Evolutionary conservation across 495 filamentous ascomycete species (phyloP).

Genomic region (Chaetomium cochliodes): DNA sequence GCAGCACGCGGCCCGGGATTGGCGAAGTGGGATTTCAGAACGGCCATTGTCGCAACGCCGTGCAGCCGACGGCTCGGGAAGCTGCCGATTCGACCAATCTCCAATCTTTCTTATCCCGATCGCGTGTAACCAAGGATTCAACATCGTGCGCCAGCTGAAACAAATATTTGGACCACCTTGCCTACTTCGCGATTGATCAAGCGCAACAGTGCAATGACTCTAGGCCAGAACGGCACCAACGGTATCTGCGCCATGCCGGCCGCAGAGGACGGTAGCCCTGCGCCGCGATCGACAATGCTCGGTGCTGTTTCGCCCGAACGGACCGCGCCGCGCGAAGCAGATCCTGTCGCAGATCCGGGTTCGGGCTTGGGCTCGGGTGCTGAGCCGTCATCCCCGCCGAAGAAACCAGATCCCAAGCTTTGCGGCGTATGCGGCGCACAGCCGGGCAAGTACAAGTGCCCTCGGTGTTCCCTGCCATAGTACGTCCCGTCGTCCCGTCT

Average conservation of each 20-base stretch:
- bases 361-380: background rate
- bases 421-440: slow-evolving; percentile 62
- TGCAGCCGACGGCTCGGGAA: slow-evolving; percentile 5
- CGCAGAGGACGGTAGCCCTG: background rate
- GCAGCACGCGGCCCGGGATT: background rate
- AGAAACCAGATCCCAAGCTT: slow-evolving; percentile 26
- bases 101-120: background rate
- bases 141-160: background rate
- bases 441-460: slow-evolving; percentile 64
- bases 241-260: background rate
- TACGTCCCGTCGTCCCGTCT: slow-evolving; percentile 36
- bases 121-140: slow-evolving; percentile 6
- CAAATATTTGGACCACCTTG: background rate
- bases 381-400: slow-evolving; percentile 13
- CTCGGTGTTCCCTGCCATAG: slow-evolving; percentile 61
- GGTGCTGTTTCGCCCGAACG: slow-evolving; percentile 12
- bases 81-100: slow-evolving; percentile 13
- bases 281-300: background rate
- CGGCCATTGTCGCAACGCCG: background rate
- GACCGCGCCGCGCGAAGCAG: slow-evolving; percentile 14
- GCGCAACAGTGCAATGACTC: background rate
- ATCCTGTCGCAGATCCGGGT: slow-evolving; percentile 12
- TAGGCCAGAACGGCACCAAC: background rate
- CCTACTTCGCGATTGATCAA: background rate
- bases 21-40: background rate